Evolutionary conservation across 257 asterid genomes (phyloP).

Genomic region (Solanum acaule): DNA sequence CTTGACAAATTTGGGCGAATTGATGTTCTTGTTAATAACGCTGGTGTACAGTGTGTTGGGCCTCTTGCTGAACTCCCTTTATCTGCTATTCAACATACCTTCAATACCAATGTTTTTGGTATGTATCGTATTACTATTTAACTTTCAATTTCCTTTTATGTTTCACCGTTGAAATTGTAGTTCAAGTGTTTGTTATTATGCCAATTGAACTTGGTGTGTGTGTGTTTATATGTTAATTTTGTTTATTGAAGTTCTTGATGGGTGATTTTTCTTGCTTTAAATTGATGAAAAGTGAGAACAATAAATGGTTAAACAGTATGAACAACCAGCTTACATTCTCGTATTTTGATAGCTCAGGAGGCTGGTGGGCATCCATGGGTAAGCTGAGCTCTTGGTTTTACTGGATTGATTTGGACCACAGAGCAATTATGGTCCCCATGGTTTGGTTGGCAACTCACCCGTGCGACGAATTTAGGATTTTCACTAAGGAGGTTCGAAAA

Average conservation of each 20-base stretch:
- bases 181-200: not conserved
- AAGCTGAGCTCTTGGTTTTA: not conserved
- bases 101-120: slow-evolving; percentile 86
- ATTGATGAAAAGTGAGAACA: not conserved
- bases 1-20: slow-evolving; percentile 63
- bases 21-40: slow-evolving; percentile 82
- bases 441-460: not conserved
- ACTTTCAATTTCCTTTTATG: not conserved
- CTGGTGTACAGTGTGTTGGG: slow-evolving; percentile 85
- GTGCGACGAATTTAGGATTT: not conserved
- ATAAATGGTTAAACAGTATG: not conserved
- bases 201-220: not conserved
- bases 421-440: not conserved
- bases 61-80: slow-evolving; percentile 88
- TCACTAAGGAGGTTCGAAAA: not conserved
- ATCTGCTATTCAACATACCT: slow-evolving; percentile 47
- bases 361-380: not conserved
- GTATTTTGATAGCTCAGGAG: not conserved
- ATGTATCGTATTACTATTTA: not conserved
- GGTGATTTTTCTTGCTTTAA: not conserved
- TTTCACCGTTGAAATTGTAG: not conserved
- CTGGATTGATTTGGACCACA: not conserved
- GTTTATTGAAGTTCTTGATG: not conserved
- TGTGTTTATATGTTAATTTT: not conserved
- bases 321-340: not conserved